Percentiles rank a stretch among this genome's conserved stretches.
Conservation (phyloP, 2,329 filamentous ascomycete genomes). For the Ceratocystiopsis minuta region DNA sequence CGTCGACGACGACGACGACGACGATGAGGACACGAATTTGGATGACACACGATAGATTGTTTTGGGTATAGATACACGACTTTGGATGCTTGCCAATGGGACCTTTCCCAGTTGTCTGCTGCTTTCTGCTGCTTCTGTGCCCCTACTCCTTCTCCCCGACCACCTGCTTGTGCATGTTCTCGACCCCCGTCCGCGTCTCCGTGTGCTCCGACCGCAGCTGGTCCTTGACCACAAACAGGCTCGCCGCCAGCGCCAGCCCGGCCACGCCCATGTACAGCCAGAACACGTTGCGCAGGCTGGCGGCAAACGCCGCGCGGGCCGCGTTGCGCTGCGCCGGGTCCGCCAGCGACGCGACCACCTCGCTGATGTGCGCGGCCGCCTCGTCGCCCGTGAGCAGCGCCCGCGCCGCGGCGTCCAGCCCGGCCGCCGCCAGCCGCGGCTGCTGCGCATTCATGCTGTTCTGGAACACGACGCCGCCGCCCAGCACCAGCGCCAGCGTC, state of each 20-base stretch:
- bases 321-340: slow-evolving; percentile 3
- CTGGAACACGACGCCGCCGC: slow-evolving; percentile 56
- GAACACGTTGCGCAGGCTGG: slow-evolving; percentile 4
- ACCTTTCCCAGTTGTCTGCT: too few species aligned
- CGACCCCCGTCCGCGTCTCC: slow-evolving; percentile 4
- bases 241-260: slow-evolving; percentile 1
- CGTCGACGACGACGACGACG: neutral
- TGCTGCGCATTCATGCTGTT: slow-evolving; percentile 43
- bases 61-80: too few species aligned
- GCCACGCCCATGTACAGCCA: slow-evolving; percentile 4
- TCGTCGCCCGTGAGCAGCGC: slow-evolving; percentile 31
- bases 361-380: slow-evolving; percentile 38
- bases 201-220: slow-evolving; percentile 3
- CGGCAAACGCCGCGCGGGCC: slow-evolving; percentile 2
- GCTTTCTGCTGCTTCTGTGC: too few species aligned
- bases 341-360: slow-evolving; percentile 29
- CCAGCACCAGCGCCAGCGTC: slow-evolving; percentile 50
- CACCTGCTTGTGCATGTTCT: neutral
- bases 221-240: slow-evolving; percentile 2
- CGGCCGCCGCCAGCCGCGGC: slow-evolving; percentile 17
- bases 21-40: too few species aligned
- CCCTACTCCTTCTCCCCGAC: too few species aligned
- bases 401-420: slow-evolving; percentile 5
- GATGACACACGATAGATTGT: too few species aligned
- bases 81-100: too few species aligned